A percentile compares a stretch with the other conserved stretches of the same genome.
These are phyloP conservation scores for Entrophospora sp. DNA, from an alignment of 192 early-diverging fungal genomes.

Conservation along the genomic window DNA sequence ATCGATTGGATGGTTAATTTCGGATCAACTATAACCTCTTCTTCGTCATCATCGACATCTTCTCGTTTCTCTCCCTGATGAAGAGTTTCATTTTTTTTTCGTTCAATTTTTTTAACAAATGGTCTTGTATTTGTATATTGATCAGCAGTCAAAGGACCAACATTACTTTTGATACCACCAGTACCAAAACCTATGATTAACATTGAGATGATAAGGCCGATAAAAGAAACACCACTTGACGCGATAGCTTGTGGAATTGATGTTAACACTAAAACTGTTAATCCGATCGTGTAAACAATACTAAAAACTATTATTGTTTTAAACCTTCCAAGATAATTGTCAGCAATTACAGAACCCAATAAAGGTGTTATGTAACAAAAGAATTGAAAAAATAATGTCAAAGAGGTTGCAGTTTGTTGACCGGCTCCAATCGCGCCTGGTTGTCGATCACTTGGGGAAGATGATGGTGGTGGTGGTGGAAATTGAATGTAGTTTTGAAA, in stretches of 20 bases:
- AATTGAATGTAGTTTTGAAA: slow-evolving; percentile 50
- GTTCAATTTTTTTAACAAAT: slow-evolving; percentile 47
- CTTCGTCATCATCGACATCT: no score
- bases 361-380: slow-evolving; percentile 51
- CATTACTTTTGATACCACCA: slow-evolving; percentile 71
- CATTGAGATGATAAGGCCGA: slow-evolving; percentile 58
- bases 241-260: slow-evolving; percentile 50
- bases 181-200: slow-evolving; percentile 67
- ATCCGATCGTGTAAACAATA: slow-evolving; percentile 53
- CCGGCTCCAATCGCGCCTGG: slow-evolving; percentile 42
- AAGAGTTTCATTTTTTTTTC: no score
- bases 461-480: slow-evolving; percentile 29
- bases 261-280: slow-evolving; percentile 51
- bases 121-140: slow-evolving; percentile 47
- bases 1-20: slow-evolving; percentile 65
- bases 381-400: slow-evolving; percentile 49
- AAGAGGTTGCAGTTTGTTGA: slow-evolving; percentile 46
- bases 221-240: slow-evolving; percentile 43
- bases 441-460: slow-evolving; percentile 32
- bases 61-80: no score
- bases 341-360: slow-evolving; percentile 54
- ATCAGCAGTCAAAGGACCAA: slow-evolving; percentile 67
- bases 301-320: slow-evolving; percentile 58
- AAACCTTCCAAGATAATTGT: slow-evolving; percentile 68
- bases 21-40: slow-evolving; percentile 55